These are phyloP conservation scores for Metschnikowia gelsemii DNA, from an alignment of 805 yeast genomes.

Conservation along the genomic window DNA sequence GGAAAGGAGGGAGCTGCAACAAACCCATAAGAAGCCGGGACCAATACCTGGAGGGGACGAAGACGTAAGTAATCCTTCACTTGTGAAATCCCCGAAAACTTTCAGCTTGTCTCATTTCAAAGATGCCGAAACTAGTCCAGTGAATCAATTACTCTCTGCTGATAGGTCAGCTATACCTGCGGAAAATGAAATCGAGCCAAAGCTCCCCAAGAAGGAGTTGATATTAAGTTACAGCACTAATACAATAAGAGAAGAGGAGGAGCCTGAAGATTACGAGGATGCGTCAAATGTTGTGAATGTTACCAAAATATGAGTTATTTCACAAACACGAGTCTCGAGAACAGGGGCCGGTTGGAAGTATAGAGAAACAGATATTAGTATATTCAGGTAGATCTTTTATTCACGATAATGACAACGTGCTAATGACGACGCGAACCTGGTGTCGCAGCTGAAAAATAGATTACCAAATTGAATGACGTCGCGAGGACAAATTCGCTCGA, in stretches of 20 bases:
- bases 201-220: constrained; percentile 20
- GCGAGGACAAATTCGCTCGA: too few species aligned
- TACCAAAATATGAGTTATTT: too few species aligned
- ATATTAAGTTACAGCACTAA: constrained; percentile 35
- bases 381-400: too few species aligned
- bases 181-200: background rate
- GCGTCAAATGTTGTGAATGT: background rate
- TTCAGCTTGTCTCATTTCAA: constrained; percentile 37
- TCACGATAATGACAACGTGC: too few species aligned
- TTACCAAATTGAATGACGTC: too few species aligned
- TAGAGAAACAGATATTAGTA: too few species aligned
- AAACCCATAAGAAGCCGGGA: background rate
- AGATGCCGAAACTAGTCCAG: constrained; percentile 35
- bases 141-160: constrained; percentile 32
- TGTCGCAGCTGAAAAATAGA: too few species aligned
- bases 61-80: constrained; percentile 17
- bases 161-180: constrained; percentile 4
- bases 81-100: constrained; percentile 43
- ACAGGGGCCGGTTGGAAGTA: too few species aligned
- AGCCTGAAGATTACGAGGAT: constrained; percentile 26
- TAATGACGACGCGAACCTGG: too few species aligned
- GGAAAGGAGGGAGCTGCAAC: background rate
- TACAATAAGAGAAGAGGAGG: constrained; percentile 43
- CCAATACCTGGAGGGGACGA: constrained; percentile 4
- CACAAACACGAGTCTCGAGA: too few species aligned